phyloP scores from a whole-genome alignment of 257 asterid genomes.

The Paulownia fortunei region DNA sequence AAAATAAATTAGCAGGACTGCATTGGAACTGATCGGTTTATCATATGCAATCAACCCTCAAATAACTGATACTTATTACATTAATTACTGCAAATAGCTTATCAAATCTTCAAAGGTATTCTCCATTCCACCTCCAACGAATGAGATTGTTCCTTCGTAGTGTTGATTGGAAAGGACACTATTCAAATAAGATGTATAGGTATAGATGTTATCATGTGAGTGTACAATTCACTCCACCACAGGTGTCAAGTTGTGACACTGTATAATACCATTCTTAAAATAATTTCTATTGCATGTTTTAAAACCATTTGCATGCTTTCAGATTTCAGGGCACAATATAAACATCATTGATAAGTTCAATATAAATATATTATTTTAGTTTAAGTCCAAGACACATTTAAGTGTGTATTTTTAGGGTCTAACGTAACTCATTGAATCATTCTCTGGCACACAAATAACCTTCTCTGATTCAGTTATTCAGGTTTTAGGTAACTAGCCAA shows the following conservation, averaged over 20 bases:
- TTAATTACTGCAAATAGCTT: neutral
- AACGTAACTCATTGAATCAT: neutral
- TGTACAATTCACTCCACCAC: neutral
- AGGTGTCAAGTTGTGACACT: neutral
- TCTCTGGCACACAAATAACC: neutral
- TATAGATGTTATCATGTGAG: neutral
- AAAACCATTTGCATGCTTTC: slow-evolving; percentile 5
- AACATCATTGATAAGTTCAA: slow-evolving; percentile 8
- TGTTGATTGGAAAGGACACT: neutral
- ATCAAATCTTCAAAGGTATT: neutral
- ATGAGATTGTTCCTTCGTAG: slow-evolving; percentile 14
- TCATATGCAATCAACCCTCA: slow-evolving; percentile 1
- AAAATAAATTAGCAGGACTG: neutral
- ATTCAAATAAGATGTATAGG: neutral
- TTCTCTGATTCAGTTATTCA: slow-evolving; percentile 3
- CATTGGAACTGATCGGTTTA: neutral
- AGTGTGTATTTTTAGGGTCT: slow-evolving; percentile 1
- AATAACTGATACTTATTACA: neutral
- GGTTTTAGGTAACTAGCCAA: slow-evolving; percentile 6
- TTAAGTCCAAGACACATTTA: neutral
- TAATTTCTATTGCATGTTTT: neutral
- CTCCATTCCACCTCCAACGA: neutral
- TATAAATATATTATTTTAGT: neutral
- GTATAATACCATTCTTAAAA: neutral
- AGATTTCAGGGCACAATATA: neutral